phyloP scores from a whole-genome alignment of 2,329 filamentous ascomycete species.

The Trichophyton simii region DNA sequence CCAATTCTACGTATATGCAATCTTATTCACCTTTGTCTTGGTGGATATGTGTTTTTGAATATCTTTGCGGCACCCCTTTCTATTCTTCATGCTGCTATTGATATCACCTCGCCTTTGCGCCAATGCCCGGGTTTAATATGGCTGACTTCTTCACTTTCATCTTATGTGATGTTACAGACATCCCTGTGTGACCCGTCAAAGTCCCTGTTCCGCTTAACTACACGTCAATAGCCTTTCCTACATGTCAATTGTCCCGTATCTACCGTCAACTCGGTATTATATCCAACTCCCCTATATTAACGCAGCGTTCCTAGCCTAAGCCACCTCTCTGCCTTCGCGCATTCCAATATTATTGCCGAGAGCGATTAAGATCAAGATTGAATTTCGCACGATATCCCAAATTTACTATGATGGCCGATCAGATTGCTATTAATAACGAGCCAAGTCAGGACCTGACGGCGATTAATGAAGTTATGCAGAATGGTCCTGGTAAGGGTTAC shows the following conservation, averaged over 20 bases:
- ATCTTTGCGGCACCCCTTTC: neutral
- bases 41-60: neutral
- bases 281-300: neutral
- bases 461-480: conserved; percentile 30
- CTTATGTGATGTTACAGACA: neutral
- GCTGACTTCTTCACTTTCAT: neutral
- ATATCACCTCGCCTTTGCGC: neutral
- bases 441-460: conserved; percentile 29
- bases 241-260: neutral
- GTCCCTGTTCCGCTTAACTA: neutral
- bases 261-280: neutral
- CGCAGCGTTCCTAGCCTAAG: neutral
- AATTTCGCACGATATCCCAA: neutral
- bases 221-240: neutral
- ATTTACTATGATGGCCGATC: conserved; percentile 24
- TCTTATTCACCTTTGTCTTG: neutral
- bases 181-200: neutral
- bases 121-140: neutral
- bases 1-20: neutral
- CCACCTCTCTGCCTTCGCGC: neutral
- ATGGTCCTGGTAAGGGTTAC: conserved; percentile 27
- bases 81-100: neutral
- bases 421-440: conserved; percentile 24
- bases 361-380: neutral
- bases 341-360: neutral